Evolutionary conservation across 768 basidiomycete genomes (phyloP), one percentile per base, ranked within the genome.

Genomic region (Fomitopsis serialis): DNA sequence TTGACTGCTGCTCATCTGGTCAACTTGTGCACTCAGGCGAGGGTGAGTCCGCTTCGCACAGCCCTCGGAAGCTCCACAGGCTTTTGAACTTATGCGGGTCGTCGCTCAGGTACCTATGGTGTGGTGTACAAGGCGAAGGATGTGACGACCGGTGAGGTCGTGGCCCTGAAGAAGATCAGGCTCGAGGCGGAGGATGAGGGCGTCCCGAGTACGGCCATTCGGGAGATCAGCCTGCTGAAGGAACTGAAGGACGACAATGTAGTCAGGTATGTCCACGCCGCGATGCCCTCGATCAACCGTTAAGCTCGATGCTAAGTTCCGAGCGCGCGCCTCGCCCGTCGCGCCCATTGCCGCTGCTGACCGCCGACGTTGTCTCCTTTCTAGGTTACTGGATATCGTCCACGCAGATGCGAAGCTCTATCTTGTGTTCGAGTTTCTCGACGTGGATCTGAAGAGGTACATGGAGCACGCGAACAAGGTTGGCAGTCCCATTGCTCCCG

Each of bases 151-250:
- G 88, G 88, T 67, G 72, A 83, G 61, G 84, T 98, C 60, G 97
- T 99, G 48, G 97, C 97, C 22, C 77, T 98, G 59, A 99, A 99
- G 84, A 99, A 99, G 79, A 98, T 99, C 67, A 77, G 97, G 37
- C 82, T 99, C 24, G 97, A 98, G 68, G 93, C 94, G 17, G 97
- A 98, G 70, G 97, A 99, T 66, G 97, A 99, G 70, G 97, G 97
- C 45, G 97, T 99, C 21, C 97, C 97, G 9, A 92, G 89, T 58
- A 99, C 97, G 3, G 95, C 96, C 52, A 99, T 99, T 64, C 83
- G 97, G 48, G 97, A 99, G 76, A 99, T 99, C 71, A 93, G 91
- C 72, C 72, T 99, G 57, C 72, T 99, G 61, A 99, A 98, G 70
- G 97, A 99, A 68, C 79, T 99, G 63, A 92, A 90, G 68, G 90